Evolutionary conservation across 495 filamentous ascomycete genomes (phyloP).

Genomic region (Pyrenopolyporus hunteri): DNA sequence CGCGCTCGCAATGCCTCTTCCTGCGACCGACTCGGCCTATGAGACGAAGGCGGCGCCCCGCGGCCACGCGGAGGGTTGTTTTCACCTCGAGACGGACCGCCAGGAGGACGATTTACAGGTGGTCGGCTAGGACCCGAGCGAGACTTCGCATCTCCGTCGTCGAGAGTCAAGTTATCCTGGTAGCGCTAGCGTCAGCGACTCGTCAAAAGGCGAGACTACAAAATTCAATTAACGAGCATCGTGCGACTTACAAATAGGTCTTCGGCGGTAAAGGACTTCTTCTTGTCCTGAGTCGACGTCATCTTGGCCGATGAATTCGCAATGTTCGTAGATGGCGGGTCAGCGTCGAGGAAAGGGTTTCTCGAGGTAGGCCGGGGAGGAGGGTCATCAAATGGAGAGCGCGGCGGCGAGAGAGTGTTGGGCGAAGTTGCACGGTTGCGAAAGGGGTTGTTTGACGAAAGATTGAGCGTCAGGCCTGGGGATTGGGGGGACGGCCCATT

Average conservation of each 20-base stretch:
- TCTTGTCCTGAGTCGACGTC: conserved; percentile 61
- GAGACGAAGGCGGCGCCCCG: conserved; percentile 52
- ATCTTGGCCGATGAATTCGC: conserved; percentile 56
- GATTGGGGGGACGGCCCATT: conserved; percentile 45
- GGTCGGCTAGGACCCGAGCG: conserved; percentile 40
- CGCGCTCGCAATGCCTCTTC: conserved; percentile 62
- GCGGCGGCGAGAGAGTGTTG: conserved; percentile 47
- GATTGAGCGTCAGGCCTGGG: conserved; percentile 63
- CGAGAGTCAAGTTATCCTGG: conserved; percentile 58
- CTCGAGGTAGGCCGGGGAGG: conserved; percentile 76
- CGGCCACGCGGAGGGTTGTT: conserved; percentile 57
- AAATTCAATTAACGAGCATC: background rate
- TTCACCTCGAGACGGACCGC: conserved; percentile 53
- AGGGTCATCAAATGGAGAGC: conserved; percentile 60
- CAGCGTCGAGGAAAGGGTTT: conserved; percentile 90
- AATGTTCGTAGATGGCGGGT: conserved; percentile 55
- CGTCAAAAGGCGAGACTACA: background rate
- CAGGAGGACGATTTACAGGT: conserved; percentile 50
- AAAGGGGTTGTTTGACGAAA: conserved; percentile 98
- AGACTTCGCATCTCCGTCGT: conserved; percentile 48
- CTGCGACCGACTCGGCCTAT: conserved; percentile 65
- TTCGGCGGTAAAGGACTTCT: conserved; percentile 67
- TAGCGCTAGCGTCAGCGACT: conserved; percentile 15
- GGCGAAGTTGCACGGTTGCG: conserved; percentile 86
- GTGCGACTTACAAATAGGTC: conserved; percentile 86